Evolutionary conservation across 2,329 filamentous ascomycete genomes (phyloP).

Genomic region (Pseudogymnoascus sp.): DNA sequence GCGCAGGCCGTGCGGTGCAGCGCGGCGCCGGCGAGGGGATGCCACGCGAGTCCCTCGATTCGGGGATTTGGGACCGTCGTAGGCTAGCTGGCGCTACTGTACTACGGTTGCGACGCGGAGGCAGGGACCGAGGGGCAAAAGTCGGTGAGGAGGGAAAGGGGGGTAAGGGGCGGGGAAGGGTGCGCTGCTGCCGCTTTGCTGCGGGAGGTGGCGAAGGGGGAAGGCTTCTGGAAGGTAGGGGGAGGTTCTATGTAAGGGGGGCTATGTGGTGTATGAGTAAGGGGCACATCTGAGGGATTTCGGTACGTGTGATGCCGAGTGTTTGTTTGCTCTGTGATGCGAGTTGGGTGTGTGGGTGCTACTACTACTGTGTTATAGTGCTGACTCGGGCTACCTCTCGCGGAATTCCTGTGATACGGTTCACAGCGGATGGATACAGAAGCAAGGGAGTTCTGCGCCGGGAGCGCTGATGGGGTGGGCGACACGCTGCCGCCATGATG

Average conservation of each 20-base stretch:
- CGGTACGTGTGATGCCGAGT: background rate
- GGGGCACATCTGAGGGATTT: background rate
- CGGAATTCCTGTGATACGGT: background rate
- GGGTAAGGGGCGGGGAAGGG: background rate
- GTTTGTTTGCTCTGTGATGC: background rate
- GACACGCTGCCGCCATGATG: background rate
- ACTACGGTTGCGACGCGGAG: no score
- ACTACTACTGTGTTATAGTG: background rate
- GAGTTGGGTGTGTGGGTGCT: background rate
- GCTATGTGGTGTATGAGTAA: background rate
- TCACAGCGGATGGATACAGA: background rate
- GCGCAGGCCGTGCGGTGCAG: background rate
- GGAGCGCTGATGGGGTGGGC: background rate
- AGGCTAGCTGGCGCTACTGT: background rate
- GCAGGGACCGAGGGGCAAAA: background rate
- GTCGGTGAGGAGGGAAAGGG: background rate
- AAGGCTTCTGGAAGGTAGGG: background rate
- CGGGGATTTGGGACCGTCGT: background rate
- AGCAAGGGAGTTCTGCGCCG: background rate
- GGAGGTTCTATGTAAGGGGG: constrained; percentile 1
- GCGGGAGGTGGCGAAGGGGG: constrained; percentile 1
- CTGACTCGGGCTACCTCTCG: constrained; percentile 1
- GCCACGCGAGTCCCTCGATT: background rate
- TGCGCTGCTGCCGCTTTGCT: background rate
- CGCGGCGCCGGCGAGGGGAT: background rate